Evolutionary conservation across 1,284 basidiomycete species (phyloP), one percentile per base, ranked within the genome.

Genomic region (Ceratobasidium sp.): DNA sequence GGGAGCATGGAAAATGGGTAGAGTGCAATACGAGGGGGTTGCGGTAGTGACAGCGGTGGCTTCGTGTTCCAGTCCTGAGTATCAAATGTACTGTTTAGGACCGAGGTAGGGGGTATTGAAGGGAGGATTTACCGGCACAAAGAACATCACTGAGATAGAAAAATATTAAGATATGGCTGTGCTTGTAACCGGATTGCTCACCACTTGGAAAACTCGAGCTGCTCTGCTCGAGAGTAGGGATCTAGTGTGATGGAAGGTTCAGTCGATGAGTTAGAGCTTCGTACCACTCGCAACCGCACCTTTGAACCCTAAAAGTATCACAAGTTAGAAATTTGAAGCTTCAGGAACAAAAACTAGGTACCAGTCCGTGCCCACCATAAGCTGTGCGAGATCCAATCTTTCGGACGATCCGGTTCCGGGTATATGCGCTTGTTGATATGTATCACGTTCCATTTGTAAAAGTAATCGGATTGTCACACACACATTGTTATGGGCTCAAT

Each of bases 151-250:
- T 90, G 20, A 57, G 14, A 4, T 20, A 30, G 16, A 23, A 38
- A 3, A 52, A 35, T 12, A 27, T 18, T 59, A 38, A 23, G 20
- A n/a, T 18, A 30, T 23, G 44, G 14, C 6, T 38, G 18, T 6
- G n/a, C 12, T 30, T n/a, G 38, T 54, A n/a, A 54, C 54, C 20
- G 54, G 23, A 46, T 10, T 23, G 83, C 86, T n/a, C 78, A 90
- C 89, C 90, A 91, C 81, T 89, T 89, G 0, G 84, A 83, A 80
- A 90, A 91, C 48, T 87, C 87, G 0, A 83, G 52, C 79, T 88
- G 87, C 65, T 91, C 88, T 46, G 89, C 88, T 41, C 84, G 85
- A 4, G 90, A 88, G 67, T 91, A 91, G 0, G 90, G 90, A 81
- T 91, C 90, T 87, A 80, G n/a, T 27, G 38, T 38, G 38, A 38